Conservation (phyloP, 805 yeast species). For the Metschnikowia chrysomelidarum region DNA sequence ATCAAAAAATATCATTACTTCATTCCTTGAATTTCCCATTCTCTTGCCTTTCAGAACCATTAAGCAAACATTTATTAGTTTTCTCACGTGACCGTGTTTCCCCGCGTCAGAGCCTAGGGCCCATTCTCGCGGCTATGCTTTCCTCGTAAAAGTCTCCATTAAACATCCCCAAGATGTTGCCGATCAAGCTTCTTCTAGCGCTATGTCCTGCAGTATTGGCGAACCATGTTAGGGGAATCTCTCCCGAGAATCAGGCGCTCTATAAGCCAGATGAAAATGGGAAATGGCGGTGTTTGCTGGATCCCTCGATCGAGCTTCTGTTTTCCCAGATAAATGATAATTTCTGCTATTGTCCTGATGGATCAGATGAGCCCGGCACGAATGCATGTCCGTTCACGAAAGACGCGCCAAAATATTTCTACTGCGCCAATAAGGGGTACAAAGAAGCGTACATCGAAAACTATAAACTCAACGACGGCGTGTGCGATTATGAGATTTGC, state of each 20-base stretch:
- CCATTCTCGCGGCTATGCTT: too few relatives aligned
- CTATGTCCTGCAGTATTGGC: constrained; percentile 5
- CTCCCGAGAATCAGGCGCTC: constrained; percentile 36
- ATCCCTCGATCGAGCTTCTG: constrained; percentile 63
- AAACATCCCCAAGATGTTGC: constrained; percentile 2
- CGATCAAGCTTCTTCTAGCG: constrained; percentile 1
- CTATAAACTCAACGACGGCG: constrained; percentile 78
- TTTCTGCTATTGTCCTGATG: constrained; percentile 96
- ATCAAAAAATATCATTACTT: too few relatives aligned
- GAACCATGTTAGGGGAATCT: constrained; percentile 30
- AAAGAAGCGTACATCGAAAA: constrained; percentile 60
- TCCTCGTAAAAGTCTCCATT: too few relatives aligned
- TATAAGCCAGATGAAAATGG: constrained; percentile 54
- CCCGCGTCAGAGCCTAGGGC: not conserved
- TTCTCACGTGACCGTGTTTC: constrained; percentile 8
- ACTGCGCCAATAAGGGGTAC: constrained; percentile 76
- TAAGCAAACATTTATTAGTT: too few relatives aligned
- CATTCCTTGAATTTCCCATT: too few relatives aligned
- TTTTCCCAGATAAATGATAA: constrained; percentile 76
- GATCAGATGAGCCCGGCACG: constrained; percentile 96
- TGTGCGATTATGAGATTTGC: constrained; percentile 84
- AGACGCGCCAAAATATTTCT: constrained; percentile 45
- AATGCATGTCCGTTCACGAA: constrained; percentile 58
- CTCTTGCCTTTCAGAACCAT: too few relatives aligned
- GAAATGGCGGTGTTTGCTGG: constrained; percentile 64